A percentile compares a stretch with the other conserved stretches of the same genome.
These are phyloP conservation scores for Daldinia sp. DNA, from an alignment of 2,329 filamentous ascomycete genomes.

Conservation along the genomic window DNA sequence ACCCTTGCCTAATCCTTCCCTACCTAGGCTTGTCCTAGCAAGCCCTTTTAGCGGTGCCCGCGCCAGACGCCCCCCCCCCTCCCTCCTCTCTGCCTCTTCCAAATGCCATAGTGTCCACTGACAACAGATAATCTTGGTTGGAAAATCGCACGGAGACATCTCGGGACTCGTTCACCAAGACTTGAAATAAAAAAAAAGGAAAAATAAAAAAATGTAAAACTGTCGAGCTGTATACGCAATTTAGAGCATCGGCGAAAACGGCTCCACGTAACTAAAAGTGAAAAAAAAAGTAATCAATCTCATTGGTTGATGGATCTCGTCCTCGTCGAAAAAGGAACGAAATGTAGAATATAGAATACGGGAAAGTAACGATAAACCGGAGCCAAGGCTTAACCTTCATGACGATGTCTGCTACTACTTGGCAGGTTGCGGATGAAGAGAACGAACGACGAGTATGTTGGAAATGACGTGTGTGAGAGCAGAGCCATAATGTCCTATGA, in stretches of 20 bases:
- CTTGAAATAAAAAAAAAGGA: too few relatives aligned
- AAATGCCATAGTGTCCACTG: conserved; percentile 8
- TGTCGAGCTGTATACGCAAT: background rate
- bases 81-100: too few relatives aligned
- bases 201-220: too few relatives aligned
- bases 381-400: background rate
- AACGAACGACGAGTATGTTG: background rate
- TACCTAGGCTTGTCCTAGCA: conserved; percentile 29
- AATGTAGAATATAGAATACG: background rate
- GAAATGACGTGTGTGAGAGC: conserved; percentile 5
- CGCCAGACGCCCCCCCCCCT: conserved; percentile 9
- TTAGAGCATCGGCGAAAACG: background rate
- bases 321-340: conserved; percentile 2
- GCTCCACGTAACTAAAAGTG: background rate
- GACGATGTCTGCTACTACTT: conserved; percentile 13
- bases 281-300: background rate
- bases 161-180: conserved; percentile 5
- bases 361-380: conserved; percentile 5
- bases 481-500: background rate
- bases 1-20: background rate
- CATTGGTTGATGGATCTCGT: background rate
- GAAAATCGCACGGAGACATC: conserved; percentile 1
- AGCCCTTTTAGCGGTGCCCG: conserved; percentile 6
- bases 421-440: conserved; percentile 5
- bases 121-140: background rate